Evolutionary conservation across 306 rosid genomes (phyloP).

Genomic region (Cucumis melo): DNA sequence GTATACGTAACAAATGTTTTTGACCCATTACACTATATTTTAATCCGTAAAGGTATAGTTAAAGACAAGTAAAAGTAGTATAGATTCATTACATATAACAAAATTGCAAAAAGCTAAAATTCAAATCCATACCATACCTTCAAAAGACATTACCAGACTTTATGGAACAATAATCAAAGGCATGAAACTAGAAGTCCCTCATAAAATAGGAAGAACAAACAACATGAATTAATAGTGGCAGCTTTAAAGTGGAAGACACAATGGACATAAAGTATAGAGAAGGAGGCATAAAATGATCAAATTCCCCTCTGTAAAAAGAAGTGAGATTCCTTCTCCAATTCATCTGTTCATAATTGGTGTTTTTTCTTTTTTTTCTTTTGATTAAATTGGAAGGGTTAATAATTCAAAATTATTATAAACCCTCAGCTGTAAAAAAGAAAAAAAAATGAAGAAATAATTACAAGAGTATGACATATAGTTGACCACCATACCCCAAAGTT

Average conservation of each 20-base stretch:
- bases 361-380: background rate
- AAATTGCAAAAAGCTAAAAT: too few relatives aligned
- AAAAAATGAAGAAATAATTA: background rate
- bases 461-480: background rate
- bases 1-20: too few relatives aligned
- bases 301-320: background rate
- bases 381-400: background rate
- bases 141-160: background rate
- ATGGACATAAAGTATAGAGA: background rate
- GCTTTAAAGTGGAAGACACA: conserved; percentile 1
- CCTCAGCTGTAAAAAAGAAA: background rate
- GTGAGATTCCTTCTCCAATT: conserved; percentile 2
- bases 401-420: background rate
- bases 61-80: too few relatives aligned
- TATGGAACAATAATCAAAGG: background rate
- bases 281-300: background rate
- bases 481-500: background rate
- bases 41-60: too few relatives aligned
- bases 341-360: background rate
- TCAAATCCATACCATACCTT: background rate
- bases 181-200: background rate
- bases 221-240: background rate
- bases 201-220: background rate
- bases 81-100: too few relatives aligned
- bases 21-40: too few relatives aligned